Evolutionary conservation across 2,329 filamentous ascomycete genomes (phyloP), one percentile per base, ranked within the genome.

Genomic region (Rhynchosporium secalis): DNA sequence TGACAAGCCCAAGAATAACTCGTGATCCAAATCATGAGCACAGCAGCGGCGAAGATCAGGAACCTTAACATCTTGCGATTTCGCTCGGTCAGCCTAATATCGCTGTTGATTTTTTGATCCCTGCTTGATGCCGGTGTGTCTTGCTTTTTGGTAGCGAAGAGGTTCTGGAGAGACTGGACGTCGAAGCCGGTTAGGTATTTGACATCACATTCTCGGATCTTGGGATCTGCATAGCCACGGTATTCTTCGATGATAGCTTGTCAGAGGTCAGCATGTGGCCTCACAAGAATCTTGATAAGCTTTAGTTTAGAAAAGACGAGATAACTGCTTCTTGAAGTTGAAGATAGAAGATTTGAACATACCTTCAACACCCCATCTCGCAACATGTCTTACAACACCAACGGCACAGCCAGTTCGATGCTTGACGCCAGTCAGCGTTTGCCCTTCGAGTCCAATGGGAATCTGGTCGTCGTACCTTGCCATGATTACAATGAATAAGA

Each of bases 391-490:
- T 65, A 96, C 82, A 62, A 90, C 87, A 20, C 86, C 93, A 55
- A 93, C 83, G n/a, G 95, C 88, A 72, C 92, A 96, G 28, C 93
- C 93, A 20, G 93, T 96, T 62, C 93, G 89, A 73, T 97, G 93
- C 83, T 91, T 65, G 33, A 28, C 49, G 3, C 41, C 4, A 49
- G 51, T 72, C 45, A 72, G 68, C 48, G 20, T 36, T 7, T 29
- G 46, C 29, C 26, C 28, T 4, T 2, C 10, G 43, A 31, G 13
- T 38, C 46, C 56, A 55, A n/a, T 58, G 60, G 33, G 33, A 36
- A 6, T 36, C 33, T 36, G 20, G 45, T 41, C n/a, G 48, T 56
- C 63, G 66, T 76, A 87, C 85, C 77, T 88, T 95, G 73, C 93
- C 93, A 69, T 96, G 93, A 73, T 96, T 97, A 81, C 93, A 97